Conservation (phyloP, 2,329 filamentous ascomycete species). For the Apiospora malaysiana region DNA sequence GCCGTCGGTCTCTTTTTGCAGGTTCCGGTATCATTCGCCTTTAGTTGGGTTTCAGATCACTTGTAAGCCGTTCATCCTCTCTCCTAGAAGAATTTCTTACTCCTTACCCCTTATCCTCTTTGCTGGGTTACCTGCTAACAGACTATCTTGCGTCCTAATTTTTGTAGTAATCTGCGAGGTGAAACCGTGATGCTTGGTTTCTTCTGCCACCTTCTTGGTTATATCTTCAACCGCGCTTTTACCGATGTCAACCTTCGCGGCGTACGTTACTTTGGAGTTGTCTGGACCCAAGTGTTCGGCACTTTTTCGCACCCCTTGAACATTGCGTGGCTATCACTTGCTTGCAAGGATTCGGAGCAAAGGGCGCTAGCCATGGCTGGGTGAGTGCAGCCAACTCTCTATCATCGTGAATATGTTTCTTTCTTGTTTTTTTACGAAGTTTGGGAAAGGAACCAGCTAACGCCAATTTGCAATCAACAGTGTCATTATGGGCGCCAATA, state of each 20-base stretch:
- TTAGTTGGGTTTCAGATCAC: slow-evolving; percentile 22
- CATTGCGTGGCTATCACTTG: slow-evolving; percentile 59
- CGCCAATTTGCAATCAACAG: not conserved
- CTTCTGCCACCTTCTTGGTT: slow-evolving; percentile 43
- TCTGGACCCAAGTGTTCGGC: slow-evolving; percentile 50
- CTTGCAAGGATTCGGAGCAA: slow-evolving; percentile 53
- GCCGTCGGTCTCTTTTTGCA: slow-evolving; percentile 50
- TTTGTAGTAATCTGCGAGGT: not conserved
- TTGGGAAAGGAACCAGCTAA: no score
- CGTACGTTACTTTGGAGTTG: slow-evolving; percentile 55
- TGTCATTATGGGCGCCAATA: slow-evolving; percentile 16
- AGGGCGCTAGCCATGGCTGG: slow-evolving; percentile 53
- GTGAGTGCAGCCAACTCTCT: not conserved
- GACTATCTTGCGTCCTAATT: not conserved
- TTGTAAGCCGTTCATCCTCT: not conserved
- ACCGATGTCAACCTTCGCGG: slow-evolving; percentile 33
- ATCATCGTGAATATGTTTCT: slow-evolving; percentile 40
- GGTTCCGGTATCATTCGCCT: slow-evolving; percentile 46
- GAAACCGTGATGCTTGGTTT: slow-evolving; percentile 21
- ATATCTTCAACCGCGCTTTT: slow-evolving; percentile 16
- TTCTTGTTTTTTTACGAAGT: no score
- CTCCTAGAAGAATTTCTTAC: not conserved
- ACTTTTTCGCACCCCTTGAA: slow-evolving; percentile 60
- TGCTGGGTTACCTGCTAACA: not conserved
- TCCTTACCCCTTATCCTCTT: not conserved